Base-by-base conservation (phyloP, 768 basidiomycete species). In the Leccinellum rugosiceps region DNA sequence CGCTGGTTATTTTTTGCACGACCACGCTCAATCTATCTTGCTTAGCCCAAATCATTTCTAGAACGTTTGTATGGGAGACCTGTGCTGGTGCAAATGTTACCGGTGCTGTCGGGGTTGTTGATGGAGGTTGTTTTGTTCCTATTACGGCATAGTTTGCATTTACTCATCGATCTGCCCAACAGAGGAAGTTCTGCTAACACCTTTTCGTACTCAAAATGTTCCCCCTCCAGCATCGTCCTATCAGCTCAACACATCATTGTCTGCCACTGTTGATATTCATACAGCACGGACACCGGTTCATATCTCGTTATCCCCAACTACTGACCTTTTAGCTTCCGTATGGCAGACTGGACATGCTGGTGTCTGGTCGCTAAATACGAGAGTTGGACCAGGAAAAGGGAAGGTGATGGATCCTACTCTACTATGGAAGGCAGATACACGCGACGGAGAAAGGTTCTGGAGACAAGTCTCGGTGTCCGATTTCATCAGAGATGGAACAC, bases 141-240 rank as follows among this genome's bases (percentile, higher is more conserved):
- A 17, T 30, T 31, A 19, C 30, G 28, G 9, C 19, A 43, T 32
- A 10, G 23, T 52, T 50, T 52, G 25, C 6, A 45, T 56, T 17
- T 14, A 56, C 50, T 54, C 31, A 55, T 50, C 43, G 15, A 30
- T 13, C n/a, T 21, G 19, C 50, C 47, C 17, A 26, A 45, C 69
- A 96, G 94, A 83, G 2, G 77, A 76, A 21, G 74, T 92, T 55
- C 82, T 95, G 3, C 76, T 99, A 41, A 99, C 96, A 2, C 91
- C 97, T 15, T 98, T 98, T 80, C 83, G 94, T 41, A 82, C 84
- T 1, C 92, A 96, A 74, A 98, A 97, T 67, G 82, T 96, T 5
- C 97, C 96, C n/a, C 97, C 97, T n/a, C 97, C 97, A 0, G 95
- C 97, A 93, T 90, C 87, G 1, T 87, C 92, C 1, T 78, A 80